Conservation (phyloP, 169 alveolate species). For the Eimeria falciformis region DNA sequence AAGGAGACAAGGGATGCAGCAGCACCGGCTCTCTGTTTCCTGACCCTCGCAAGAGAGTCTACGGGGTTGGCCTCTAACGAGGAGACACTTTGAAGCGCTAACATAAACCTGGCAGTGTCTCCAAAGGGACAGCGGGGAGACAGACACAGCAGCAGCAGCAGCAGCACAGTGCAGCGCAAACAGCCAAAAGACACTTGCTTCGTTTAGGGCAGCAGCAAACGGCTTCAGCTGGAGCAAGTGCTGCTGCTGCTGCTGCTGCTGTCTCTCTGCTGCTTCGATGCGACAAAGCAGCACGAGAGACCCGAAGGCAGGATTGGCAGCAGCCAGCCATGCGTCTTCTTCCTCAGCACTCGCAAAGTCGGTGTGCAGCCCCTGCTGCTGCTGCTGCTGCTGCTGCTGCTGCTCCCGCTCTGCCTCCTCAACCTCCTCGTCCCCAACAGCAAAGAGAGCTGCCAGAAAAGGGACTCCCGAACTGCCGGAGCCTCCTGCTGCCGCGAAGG, state of each 20-base stretch:
- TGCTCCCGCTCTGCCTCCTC: neutral
- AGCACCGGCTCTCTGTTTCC: too few species aligned
- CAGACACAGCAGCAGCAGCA: slow-evolving; percentile 28
- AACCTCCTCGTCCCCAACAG: neutral
- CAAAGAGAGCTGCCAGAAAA: slow-evolving; percentile 48
- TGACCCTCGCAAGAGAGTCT: too few species aligned
- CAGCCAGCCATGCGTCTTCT: slow-evolving; percentile 27
- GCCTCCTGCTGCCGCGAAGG: neutral
- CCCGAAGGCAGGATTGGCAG: neutral
- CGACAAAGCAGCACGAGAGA: slow-evolving; percentile 16
- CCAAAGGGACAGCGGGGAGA: too few species aligned
- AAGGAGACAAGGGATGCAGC: neutral
- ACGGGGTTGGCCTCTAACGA: too few species aligned
- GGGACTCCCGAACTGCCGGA: neutral
- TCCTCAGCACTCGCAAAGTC: slow-evolving; percentile 33
- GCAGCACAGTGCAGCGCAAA: neutral
- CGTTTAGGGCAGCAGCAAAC: slow-evolving; percentile 35
- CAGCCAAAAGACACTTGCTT: slow-evolving; percentile 3
- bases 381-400: neutral
- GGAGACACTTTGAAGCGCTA: too few species aligned
- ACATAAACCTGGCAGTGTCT: too few species aligned
- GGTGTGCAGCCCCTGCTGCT: slow-evolving; percentile 22
- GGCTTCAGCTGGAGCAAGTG: slow-evolving; percentile 12
- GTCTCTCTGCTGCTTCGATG: neutral
- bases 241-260: slow-evolving; percentile 43